Base-by-base conservation (phyloP, 2,329 filamentous ascomycete species). In the Colletotrichum sublineola region DNA sequence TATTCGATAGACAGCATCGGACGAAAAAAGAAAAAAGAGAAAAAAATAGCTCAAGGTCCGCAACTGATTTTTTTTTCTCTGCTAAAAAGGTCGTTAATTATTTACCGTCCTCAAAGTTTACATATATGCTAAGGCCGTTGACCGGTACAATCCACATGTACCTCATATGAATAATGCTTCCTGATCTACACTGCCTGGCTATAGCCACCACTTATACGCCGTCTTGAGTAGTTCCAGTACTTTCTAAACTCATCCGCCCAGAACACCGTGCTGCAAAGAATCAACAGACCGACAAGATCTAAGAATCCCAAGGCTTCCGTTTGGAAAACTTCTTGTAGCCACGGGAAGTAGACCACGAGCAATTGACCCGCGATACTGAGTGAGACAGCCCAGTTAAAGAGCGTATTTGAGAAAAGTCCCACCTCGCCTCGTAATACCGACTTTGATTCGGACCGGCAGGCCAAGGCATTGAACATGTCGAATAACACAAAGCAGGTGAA, bases 401-500 rank as follows among this genome's bases (percentile, higher is more conserved):
- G 93, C 73, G 91, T 92, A 80, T 99, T 99, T 11, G 92, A 91
- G 69, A 96, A 93, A 15, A 97, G 81, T 11, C 93, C 90, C 63
- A 97, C 87, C 80, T 99, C 95, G 52, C 96, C 96, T 36, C 92
- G 88, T 4, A 99, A 88, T 6, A 99, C 87, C 14, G 94, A 97
- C 81, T 98, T 98, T 74, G 89, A 91, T 80, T 97, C 95, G 9
- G 93, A 97, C 60, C 96, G 94, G 83, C 96, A 99, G 20, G 94
- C 92, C 31, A 99, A 87, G 1, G 96, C 96, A 82, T 99, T 98
- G 87, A 98, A 98, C 96, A 99, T 99, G 86, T 99, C 96, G 82
- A 98, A 99, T 66, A 99, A 89, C 57, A 99, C 96, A 80, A 99
- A 99, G 83, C 95, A 97, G 7, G 96, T 99, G 80, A 99, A 99